These are phyloP conservation scores for Zelopaecilomyces penicillatus DNA, from an alignment of 2,329 filamentous ascomycete species.

Conservation along the genomic window DNA sequence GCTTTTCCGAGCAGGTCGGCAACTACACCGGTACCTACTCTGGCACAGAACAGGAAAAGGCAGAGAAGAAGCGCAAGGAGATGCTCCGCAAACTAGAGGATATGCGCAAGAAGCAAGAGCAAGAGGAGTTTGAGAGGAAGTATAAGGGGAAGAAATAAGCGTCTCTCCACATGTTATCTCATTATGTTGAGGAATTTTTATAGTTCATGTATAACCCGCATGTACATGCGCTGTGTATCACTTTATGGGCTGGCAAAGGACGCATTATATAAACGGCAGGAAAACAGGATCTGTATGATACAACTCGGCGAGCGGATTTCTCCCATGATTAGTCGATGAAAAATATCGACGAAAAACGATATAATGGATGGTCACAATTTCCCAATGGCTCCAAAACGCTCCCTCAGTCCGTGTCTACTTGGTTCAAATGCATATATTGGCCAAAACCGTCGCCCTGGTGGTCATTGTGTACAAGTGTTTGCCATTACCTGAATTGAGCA, in stretches of 20 bases:
- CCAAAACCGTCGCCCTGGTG: no score
- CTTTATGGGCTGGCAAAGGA: background rate
- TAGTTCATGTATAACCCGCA: conserved; percentile 4
- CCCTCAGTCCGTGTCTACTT: no score
- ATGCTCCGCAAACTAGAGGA: conserved; percentile 27
- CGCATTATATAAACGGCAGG: background rate
- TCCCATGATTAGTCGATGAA: no score
- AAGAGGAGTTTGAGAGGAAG: conserved; percentile 32
- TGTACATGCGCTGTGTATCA: background rate
- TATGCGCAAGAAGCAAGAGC: conserved; percentile 26
- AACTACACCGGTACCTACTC: conserved; percentile 26
- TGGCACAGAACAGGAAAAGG: conserved; percentile 24
- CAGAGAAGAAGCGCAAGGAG: conserved; percentile 27
- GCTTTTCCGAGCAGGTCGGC: conserved; percentile 24
- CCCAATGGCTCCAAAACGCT: no score
- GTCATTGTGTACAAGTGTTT: no score
- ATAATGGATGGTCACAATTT: no score
- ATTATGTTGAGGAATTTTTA: background rate
- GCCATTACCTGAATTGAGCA: no score
- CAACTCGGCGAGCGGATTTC: background rate
- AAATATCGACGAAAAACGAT: no score
- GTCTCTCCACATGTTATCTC: background rate
- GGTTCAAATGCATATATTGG: no score
- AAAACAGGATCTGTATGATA: conserved; percentile 13
- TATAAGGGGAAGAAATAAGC: conserved; percentile 26